Conservation (phyloP, 1,284 basidiomycete species). For the Leccinum variabile region DNA sequence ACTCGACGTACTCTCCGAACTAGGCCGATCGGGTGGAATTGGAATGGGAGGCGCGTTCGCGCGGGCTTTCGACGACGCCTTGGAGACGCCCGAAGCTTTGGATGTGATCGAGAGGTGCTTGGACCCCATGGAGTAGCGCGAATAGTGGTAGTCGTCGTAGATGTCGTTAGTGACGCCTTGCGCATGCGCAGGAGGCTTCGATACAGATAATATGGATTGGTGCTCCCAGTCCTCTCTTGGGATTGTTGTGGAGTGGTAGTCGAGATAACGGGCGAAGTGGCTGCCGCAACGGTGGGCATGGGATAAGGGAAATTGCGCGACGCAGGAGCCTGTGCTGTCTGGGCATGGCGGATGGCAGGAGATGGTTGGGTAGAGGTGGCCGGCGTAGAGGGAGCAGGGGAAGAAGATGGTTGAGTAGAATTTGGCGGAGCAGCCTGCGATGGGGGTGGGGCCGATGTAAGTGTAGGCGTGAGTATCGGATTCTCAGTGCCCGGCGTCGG, state of each 20-base stretch:
- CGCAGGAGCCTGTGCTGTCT: conserved; percentile 31
- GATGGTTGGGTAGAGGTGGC: conserved; percentile 34
- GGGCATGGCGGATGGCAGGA: conserved; percentile 34
- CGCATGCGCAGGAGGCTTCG: conserved; percentile 37
- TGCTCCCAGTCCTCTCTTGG: conserved; percentile 33
- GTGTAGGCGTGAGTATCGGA: conserved; percentile 21
- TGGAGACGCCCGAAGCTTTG: conserved; percentile 29
- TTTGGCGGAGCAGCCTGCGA: conserved; percentile 24
- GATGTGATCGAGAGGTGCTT: conserved; percentile 30
- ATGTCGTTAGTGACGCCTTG: conserved; percentile 48
- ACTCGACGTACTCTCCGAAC: conserved; percentile 28
- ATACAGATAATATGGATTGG: conserved; percentile 35
- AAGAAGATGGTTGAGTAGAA: conserved; percentile 30
- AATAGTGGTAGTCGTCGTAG: conserved; percentile 75
- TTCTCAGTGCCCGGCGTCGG: conserved; percentile 30
- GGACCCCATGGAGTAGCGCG: conserved; percentile 54
- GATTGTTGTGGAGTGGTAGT: conserved; percentile 29
- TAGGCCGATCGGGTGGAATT: conserved; percentile 27
- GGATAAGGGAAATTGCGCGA: conserved; percentile 45
- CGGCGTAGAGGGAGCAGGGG: conserved; percentile 33
- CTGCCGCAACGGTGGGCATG: conserved; percentile 44
- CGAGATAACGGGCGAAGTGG: conserved; percentile 41
- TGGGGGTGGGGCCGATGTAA: conserved; percentile 20
- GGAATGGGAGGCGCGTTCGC: conserved; percentile 28
- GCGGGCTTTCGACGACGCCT: conserved; percentile 28